Evolutionary conservation across 768 basidiomycete species (phyloP).

Genomic region (Phaffia tasmanica): DNA sequence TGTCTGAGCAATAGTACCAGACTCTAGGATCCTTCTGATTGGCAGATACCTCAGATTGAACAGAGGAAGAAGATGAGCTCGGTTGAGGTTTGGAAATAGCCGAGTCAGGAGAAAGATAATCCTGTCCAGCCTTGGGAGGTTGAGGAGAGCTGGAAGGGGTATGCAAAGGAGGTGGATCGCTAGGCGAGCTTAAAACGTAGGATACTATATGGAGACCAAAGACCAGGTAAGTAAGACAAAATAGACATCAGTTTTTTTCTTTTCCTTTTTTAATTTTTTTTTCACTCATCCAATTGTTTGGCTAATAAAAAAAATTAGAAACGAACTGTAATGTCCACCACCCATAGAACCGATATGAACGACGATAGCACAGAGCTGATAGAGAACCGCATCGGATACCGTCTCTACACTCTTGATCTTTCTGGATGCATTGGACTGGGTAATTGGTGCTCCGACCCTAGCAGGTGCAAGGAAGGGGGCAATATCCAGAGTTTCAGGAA

Average conservation of each 20-base stretch:
- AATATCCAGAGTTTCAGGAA: slow-evolving; percentile 76
- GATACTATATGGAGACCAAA: slow-evolving; percentile 20
- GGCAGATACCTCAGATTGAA: neutral
- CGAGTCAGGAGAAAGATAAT: neutral
- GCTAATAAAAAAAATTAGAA: slow-evolving; percentile 29
- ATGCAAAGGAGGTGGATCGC: slow-evolving; percentile 14
- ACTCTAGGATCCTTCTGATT: slow-evolving; percentile 43
- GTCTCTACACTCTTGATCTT: slow-evolving; percentile 29
- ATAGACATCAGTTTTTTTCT: no score
- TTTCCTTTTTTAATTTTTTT: neutral
- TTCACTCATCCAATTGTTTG: neutral
- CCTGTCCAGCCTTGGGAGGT: slow-evolving; percentile 16
- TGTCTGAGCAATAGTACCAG: slow-evolving; percentile 92
- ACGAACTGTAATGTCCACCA: slow-evolving; percentile 81
- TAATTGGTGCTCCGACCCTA: slow-evolving; percentile 28
- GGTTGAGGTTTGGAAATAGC: neutral
- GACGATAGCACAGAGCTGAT: slow-evolving; percentile 50
- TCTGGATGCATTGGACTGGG: slow-evolving; percentile 33
- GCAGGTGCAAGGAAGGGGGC: slow-evolving; percentile 74
- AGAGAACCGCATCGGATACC: slow-evolving; percentile 34
- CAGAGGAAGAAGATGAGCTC: neutral
- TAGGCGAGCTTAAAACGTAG: slow-evolving; percentile 25
- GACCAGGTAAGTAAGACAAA: no score
- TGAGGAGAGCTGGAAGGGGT: slow-evolving; percentile 20
- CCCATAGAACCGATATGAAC: slow-evolving; percentile 82